These are phyloP conservation scores for Aureoboletus auriporus DNA, from an alignment of 768 basidiomycete species.

Conservation along the genomic window DNA sequence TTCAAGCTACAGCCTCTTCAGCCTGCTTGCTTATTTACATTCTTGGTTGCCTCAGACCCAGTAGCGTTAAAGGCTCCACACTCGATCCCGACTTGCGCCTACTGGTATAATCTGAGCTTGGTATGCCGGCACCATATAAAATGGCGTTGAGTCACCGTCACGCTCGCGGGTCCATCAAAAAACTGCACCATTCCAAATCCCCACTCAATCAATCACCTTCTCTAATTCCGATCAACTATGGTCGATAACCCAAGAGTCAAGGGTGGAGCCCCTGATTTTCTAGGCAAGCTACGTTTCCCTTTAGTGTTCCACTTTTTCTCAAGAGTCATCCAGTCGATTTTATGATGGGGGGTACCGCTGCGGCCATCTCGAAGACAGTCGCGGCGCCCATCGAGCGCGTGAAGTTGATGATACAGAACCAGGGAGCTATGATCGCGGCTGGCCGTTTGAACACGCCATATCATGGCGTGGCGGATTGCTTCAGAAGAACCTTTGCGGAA, in stretches of 20 bases:
- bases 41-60: too few relatives aligned
- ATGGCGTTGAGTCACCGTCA: neutral
- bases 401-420: constrained; percentile 39
- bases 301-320: neutral
- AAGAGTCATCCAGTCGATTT: constrained; percentile 27
- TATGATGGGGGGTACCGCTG: constrained; percentile 35
- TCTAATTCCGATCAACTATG: constrained; percentile 2
- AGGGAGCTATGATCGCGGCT: constrained; percentile 33
- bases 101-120: neutral
- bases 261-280: constrained; percentile 9
- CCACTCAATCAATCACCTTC: constrained; percentile 13
- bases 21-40: too few relatives aligned
- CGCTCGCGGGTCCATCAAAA: too few relatives aligned
- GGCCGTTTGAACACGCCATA: constrained; percentile 37
- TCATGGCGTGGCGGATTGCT: constrained; percentile 34
- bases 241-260: neutral
- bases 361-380: constrained; percentile 35
- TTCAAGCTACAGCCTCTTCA: too few relatives aligned
- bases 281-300: constrained; percentile 7
- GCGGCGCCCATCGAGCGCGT: constrained; percentile 41
- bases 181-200: constrained; percentile 5
- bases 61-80: neutral
- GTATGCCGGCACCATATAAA: constrained; percentile 4
- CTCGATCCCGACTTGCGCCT: constrained; percentile 16
- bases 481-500: constrained; percentile 30